A percentile compares a stretch with the other conserved stretches of the same genome.
Conservation (phyloP, 495 filamentous ascomycete genomes). For the Aspergillus diversus region DNA sequence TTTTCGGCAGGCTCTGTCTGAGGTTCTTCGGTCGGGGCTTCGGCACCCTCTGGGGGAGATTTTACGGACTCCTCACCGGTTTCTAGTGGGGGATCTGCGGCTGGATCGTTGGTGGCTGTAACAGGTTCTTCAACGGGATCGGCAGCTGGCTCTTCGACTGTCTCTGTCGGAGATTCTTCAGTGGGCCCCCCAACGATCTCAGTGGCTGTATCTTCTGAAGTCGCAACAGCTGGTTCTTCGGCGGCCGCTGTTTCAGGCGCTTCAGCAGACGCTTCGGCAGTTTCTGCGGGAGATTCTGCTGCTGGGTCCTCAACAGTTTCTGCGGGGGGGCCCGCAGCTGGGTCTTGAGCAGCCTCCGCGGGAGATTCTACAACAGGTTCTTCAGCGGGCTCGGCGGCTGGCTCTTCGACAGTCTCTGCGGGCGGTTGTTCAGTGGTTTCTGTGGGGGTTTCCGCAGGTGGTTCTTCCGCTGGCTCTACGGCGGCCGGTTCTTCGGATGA, state of each 20-base stretch:
- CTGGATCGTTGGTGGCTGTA: neutral
- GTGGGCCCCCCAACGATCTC: constrained; percentile 1
- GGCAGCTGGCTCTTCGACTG: constrained; percentile 12
- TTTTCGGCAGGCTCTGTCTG: neutral
- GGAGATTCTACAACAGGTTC: constrained; percentile 8
- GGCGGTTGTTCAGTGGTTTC: neutral
- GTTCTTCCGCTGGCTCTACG: constrained; percentile 27
- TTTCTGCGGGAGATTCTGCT: constrained; percentile 10
- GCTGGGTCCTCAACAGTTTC: constrained; percentile 9
- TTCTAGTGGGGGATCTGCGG: neutral
- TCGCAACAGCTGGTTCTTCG: constrained; percentile 24
- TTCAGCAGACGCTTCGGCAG: constrained; percentile 10
- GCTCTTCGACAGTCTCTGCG: constrained; percentile 11
- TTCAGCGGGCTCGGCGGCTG: constrained; percentile 5
- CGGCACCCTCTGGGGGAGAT: neutral
- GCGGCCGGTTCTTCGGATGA: constrained; percentile 19
- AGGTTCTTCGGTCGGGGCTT: neutral
- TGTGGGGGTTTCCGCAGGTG: neutral
- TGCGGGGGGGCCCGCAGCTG: constrained; percentile 7
- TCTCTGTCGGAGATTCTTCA: neutral
- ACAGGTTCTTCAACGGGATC: constrained; percentile 15
- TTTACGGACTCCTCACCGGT: neutral
- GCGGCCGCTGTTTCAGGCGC: constrained; percentile 26
- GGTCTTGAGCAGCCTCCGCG: constrained; percentile 2
- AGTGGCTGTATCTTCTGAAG: neutral